Conservation (phyloP, 1,284 basidiomycete species). For the Phlebopus sp. region DNA sequence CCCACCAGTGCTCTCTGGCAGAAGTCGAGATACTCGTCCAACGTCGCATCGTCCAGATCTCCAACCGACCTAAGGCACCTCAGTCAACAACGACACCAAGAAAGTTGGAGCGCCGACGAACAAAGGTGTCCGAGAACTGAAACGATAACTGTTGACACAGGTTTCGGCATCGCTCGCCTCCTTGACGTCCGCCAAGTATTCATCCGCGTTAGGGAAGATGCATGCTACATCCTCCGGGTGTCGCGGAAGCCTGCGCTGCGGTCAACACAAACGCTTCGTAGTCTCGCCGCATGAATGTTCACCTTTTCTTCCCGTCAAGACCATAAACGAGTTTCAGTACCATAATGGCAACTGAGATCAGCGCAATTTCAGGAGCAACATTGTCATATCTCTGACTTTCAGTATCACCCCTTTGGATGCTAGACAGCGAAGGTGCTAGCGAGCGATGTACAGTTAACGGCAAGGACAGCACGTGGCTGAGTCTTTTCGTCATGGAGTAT, state of each 20-base stretch:
- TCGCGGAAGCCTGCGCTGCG: slow-evolving; percentile 42
- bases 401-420: slow-evolving; percentile 39
- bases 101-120: slow-evolving; percentile 22
- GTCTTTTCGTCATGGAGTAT: slow-evolving; percentile 59
- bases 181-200: slow-evolving; percentile 51
- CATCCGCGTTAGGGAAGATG: slow-evolving; percentile 54
- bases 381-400: slow-evolving; percentile 54
- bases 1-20: slow-evolving; percentile 56
- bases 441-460: slow-evolving; percentile 58
- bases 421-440: slow-evolving; percentile 44
- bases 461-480: slow-evolving; percentile 57
- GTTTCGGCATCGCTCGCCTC: slow-evolving; percentile 36
- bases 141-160: slow-evolving; percentile 29
- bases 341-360: slow-evolving; percentile 65
- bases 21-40: slow-evolving; percentile 70
- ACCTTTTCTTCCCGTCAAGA: slow-evolving; percentile 69
- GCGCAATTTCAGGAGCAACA: slow-evolving; percentile 72
- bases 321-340: slow-evolving; percentile 84
- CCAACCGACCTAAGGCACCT: slow-evolving; percentile 46
- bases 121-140: slow-evolving; percentile 36
- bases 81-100: slow-evolving; percentile 13
- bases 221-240: slow-evolving; percentile 56
- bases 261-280: slow-evolving; percentile 10
- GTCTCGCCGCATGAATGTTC: slow-evolving; percentile 7
- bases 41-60: slow-evolving; percentile 47